Conservation (phyloP, 148 eudicot species). For the Rhododendron ferrugineum region DNA sequence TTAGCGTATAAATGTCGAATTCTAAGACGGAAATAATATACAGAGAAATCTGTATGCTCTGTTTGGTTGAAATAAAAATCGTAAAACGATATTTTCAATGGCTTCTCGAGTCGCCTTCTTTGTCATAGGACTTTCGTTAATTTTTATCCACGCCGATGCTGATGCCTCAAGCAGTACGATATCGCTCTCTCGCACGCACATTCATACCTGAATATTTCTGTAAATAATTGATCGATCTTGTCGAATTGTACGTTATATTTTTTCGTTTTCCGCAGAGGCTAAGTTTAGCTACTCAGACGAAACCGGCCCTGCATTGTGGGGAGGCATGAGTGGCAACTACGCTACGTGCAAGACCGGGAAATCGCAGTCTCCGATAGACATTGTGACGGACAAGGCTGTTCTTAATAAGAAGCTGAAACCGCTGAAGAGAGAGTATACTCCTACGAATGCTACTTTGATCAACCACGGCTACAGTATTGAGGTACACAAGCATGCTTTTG, state of each 20-base stretch:
- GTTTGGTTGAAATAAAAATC: not conserved
- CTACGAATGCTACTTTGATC: slow-evolving; percentile 44
- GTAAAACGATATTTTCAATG: not conserved
- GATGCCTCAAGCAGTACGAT: not conserved
- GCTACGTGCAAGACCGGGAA: slow-evolving; percentile 47
- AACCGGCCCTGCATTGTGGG: slow-evolving; percentile 43
- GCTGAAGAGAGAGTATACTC: slow-evolving; percentile 31
- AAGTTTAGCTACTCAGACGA: slow-evolving; percentile 22
- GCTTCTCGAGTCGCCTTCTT: slow-evolving; percentile 4
- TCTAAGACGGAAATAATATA: not conserved
- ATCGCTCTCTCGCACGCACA: not conserved
- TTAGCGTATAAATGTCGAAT: not conserved
- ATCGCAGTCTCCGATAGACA: slow-evolving; percentile 72
- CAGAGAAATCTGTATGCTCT: not conserved
- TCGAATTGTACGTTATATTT: not conserved
- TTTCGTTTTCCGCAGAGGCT: not conserved
- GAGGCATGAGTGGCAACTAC: slow-evolving; percentile 26
- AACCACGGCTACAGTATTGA: slow-evolving; percentile 43
- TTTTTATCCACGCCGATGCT: not conserved
- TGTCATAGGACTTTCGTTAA: not conserved
- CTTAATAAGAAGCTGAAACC: slow-evolving; percentile 31
- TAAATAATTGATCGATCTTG: not conserved
- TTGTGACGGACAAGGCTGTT: slow-evolving; percentile 23
- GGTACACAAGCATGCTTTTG: slow-evolving; percentile 19
- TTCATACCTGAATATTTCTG: too few relatives aligned